phyloP scores from a whole-genome alignment of 2,329 filamentous ascomycete genomes.

The Aspergillus sp. region DNA sequence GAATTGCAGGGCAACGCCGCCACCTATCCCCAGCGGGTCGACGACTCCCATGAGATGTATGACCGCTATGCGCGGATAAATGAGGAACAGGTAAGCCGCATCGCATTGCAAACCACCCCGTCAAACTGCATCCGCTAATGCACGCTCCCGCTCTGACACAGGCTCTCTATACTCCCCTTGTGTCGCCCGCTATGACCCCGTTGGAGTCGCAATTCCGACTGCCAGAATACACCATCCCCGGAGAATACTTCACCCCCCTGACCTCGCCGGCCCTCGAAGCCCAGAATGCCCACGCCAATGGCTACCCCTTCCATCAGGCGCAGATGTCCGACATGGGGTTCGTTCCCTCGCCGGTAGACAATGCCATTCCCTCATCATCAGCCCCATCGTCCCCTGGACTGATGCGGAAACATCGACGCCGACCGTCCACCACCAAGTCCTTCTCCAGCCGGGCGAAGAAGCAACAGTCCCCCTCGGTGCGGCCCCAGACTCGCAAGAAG shows the following conservation, averaged over 20 bases:
- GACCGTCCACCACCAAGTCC: conserved; percentile 33
- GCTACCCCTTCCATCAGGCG: conserved; percentile 35
- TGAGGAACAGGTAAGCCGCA: conserved; percentile 42
- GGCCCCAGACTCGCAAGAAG: conserved; percentile 39
- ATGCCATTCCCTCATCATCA: conserved; percentile 31
- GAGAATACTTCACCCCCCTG: conserved; percentile 51
- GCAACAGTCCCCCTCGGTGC: conserved; percentile 46
- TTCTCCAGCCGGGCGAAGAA: conserved; percentile 35
- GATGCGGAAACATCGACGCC: conserved; percentile 39
- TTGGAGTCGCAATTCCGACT: conserved; percentile 48
- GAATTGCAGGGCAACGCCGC: conserved; percentile 46
- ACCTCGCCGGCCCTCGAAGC: conserved; percentile 52
- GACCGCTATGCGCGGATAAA: conserved; percentile 44
- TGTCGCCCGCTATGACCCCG: conserved; percentile 52
- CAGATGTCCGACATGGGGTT: conserved; percentile 41
- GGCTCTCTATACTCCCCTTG: conserved; percentile 50
- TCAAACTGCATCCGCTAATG: conserved; percentile 15
- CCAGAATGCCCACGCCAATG: conserved; percentile 36
- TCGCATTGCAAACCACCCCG: not conserved
- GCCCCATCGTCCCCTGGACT: conserved; percentile 33
- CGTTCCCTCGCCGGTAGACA: conserved; percentile 43
- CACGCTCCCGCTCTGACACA: conserved; percentile 21
- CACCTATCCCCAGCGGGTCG: conserved; percentile 40
- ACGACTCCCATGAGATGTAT: conserved; percentile 43
- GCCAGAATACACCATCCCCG: conserved; percentile 48